Percentiles rank a stretch among this genome's conserved stretches.
These are phyloP conservation scores for Trametes punicea DNA, from an alignment of 768 basidiomycete genomes.

Conservation along the genomic window DNA sequence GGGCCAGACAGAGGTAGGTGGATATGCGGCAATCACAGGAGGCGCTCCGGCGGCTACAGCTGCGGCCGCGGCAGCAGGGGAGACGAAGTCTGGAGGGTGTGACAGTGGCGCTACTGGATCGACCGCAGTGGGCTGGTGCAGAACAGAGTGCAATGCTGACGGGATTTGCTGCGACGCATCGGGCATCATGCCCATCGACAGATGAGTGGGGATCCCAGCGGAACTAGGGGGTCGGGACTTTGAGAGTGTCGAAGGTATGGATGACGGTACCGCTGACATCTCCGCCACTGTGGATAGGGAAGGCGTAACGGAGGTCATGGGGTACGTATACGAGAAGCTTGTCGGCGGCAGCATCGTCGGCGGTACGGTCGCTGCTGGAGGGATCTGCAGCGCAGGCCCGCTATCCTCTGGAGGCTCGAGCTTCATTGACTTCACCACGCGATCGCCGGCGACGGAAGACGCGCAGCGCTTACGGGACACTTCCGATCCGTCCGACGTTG, in stretches of 20 bases:
- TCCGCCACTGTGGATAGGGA: constrained; percentile 28
- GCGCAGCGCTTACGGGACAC: constrained; percentile 50
- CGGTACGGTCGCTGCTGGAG: constrained; percentile 14
- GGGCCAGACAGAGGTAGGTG: constrained; percentile 15
- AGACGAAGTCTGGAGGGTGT: constrained; percentile 8
- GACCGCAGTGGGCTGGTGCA: not conserved
- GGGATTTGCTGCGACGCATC: constrained; percentile 17
- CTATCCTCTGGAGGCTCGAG: constrained; percentile 46
- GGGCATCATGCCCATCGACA: constrained; percentile 18
- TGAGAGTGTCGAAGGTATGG: constrained; percentile 28
- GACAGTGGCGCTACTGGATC: constrained; percentile 9
- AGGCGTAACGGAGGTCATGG: constrained; percentile 15
- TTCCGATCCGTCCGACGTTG: constrained; percentile 35
- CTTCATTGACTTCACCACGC: constrained; percentile 46
- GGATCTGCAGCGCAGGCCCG: constrained; percentile 26
- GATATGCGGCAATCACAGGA: constrained; percentile 11
- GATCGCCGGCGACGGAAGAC: constrained; percentile 44
- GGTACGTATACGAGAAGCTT: constrained; percentile 26
- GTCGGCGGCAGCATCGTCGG: constrained; percentile 22
- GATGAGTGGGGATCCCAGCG: constrained; percentile 20
- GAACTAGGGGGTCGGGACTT: constrained; percentile 27
- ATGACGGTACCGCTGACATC: constrained; percentile 28
- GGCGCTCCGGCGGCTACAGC: constrained; percentile 1
- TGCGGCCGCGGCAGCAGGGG: not conserved
- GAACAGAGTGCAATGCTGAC: constrained; percentile 5